A percentile compares a stretch with the other conserved stretches of the same genome.
Conservation (phyloP, 2,329 filamentous ascomycete genomes). For the Apiospora arundinis region DNA sequence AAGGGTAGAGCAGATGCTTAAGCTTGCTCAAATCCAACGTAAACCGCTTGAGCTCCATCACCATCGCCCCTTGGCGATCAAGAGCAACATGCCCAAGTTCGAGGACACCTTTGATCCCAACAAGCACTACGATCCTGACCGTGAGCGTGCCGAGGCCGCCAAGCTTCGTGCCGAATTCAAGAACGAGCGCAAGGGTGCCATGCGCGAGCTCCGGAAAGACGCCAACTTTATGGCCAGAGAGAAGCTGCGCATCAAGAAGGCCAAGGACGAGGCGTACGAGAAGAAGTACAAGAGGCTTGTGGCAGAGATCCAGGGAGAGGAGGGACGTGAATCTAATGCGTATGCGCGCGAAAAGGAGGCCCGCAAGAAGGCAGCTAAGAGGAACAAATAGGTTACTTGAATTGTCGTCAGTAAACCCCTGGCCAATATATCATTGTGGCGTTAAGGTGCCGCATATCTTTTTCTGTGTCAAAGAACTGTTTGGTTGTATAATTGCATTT, state of each 20-base stretch:
- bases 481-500: not conserved
- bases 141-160: constrained; percentile 82
- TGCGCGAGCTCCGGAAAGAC: constrained; percentile 94
- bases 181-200: constrained; percentile 91
- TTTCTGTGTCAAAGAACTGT: not conserved
- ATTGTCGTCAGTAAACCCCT: not conserved
- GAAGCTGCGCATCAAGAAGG: constrained; percentile 90
- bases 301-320: constrained; percentile 94
- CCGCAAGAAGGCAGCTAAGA: constrained; percentile 70
- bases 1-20: constrained; percentile 61
- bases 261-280: constrained; percentile 91
- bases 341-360: constrained; percentile 87
- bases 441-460: not conserved
- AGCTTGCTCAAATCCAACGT: constrained; percentile 68
- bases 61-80: constrained; percentile 87
- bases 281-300: constrained; percentile 93
- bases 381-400: constrained; percentile 27
- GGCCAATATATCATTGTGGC: constrained; percentile 11
- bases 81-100: constrained; percentile 89
- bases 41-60: constrained; percentile 87
- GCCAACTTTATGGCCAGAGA: constrained; percentile 92
- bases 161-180: constrained; percentile 92
- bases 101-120: constrained; percentile 93
- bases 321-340: constrained; percentile 82
- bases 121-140: constrained; percentile 96